phyloP scores from a whole-genome alignment of 2,329 filamentous ascomycete species.

The Chaetomium sp. region DNA sequence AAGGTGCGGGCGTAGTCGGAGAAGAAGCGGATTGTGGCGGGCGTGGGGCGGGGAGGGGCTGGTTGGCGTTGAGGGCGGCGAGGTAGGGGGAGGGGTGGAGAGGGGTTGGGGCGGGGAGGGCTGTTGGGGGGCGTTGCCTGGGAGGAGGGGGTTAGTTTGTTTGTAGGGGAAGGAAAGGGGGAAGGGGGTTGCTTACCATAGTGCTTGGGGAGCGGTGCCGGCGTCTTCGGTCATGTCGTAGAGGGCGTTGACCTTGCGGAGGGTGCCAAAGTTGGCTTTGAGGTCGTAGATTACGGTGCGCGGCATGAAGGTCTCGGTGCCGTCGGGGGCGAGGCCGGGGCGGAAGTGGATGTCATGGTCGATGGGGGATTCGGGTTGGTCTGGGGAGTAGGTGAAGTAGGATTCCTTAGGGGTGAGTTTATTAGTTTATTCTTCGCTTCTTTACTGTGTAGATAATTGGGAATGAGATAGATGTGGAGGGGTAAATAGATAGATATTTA shows the following conservation, averaged over 20 bases:
- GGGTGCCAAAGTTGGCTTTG: slow-evolving; percentile 87
- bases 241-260: slow-evolving; percentile 84
- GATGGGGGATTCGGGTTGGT: slow-evolving; percentile 63
- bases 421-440: not conserved
- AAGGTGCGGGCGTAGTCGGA: slow-evolving; percentile 93
- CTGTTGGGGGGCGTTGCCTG: slow-evolving; percentile 67
- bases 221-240: slow-evolving; percentile 61
- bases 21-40: slow-evolving; percentile 85
- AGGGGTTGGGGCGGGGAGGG: slow-evolving; percentile 65
- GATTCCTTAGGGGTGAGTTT: slow-evolving; percentile 68
- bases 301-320: slow-evolving; percentile 88
- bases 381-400: slow-evolving; percentile 84
- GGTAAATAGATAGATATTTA: not conserved
- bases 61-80: slow-evolving; percentile 72
- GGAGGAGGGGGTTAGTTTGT: not conserved
- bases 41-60: slow-evolving; percentile 62
- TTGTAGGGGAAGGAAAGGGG: not conserved
- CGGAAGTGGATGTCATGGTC: slow-evolving; percentile 90
- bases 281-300: slow-evolving; percentile 92
- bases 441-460: not conserved
- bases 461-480: not conserved
- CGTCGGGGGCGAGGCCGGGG: slow-evolving; percentile 77
- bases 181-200: slow-evolving; percentile 43
- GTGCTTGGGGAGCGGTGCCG: slow-evolving; percentile 37
- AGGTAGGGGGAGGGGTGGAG: slow-evolving; percentile 78